A percentile compares a stretch with the other conserved stretches of the same genome.
Conservation (phyloP, 1,139 yeast genomes). For the Candida glucosophila region DNA sequence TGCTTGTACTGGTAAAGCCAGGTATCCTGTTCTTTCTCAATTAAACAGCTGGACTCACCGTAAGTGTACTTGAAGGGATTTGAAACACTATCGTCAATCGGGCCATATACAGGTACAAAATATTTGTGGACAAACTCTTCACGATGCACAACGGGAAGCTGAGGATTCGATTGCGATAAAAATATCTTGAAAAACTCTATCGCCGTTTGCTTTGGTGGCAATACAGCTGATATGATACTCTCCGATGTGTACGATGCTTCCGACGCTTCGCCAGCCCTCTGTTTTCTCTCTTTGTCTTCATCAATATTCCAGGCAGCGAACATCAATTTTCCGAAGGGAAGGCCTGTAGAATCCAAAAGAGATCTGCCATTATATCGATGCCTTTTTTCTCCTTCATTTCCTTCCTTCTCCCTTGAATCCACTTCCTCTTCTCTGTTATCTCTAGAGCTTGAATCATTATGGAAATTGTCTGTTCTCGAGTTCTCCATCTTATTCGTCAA, state of each 20-base stretch:
- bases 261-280: conserved; percentile 6
- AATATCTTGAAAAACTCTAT: conserved; percentile 56
- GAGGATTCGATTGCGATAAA: conserved; percentile 76
- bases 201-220: conserved; percentile 71
- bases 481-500: conserved; percentile 36
- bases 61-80: conserved; percentile 56
- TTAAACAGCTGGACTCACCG: conserved; percentile 24
- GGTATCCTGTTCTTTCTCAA: conserved; percentile 5
- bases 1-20: conserved; percentile 37
- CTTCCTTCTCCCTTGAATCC: background rate
- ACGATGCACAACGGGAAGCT: conserved; percentile 73
- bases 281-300: conserved; percentile 28
- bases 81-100: conserved; percentile 43
- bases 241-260: conserved; percentile 10
- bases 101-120: conserved; percentile 75
- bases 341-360: background rate
- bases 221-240: conserved; percentile 33
- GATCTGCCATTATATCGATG: background rate
- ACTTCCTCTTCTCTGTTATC: background rate
- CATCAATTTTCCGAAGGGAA: conserved; percentile 23
- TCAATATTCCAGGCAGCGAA: conserved; percentile 77
- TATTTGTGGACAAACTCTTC: conserved; percentile 60
- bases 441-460: background rate
- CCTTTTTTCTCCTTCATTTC: background rate
- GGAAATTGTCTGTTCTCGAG: background rate